A percentile compares a stretch with the other conserved stretches of the same genome.
Conservation (phyloP, 805 yeast species). For the Ogataea ramenticola region DNA sequence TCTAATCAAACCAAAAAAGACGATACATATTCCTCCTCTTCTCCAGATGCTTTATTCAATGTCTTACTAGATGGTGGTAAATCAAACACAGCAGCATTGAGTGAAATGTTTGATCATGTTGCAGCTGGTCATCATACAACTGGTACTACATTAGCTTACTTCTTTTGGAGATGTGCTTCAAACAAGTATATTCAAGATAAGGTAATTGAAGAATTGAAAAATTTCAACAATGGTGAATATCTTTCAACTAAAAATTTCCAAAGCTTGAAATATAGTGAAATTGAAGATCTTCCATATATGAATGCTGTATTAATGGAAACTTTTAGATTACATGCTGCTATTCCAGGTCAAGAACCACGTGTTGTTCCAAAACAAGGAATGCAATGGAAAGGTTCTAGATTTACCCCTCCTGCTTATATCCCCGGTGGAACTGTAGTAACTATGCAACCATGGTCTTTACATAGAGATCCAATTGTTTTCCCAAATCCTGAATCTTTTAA, state of each 20-base stretch:
- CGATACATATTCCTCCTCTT: no score
- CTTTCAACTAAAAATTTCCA: constrained; percentile 13
- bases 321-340: constrained; percentile 57
- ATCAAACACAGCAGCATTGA: constrained; percentile 25
- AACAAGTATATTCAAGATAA: constrained; percentile 37
- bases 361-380: constrained; percentile 30
- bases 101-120: constrained; percentile 54
- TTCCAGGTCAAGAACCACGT: constrained; percentile 71
- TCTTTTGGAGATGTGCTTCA: constrained; percentile 51
- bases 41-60: constrained; percentile 16
- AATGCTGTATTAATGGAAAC: constrained; percentile 59
- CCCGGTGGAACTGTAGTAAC: constrained; percentile 53
- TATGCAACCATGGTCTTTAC: constrained; percentile 61
- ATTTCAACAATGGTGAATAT: constrained; percentile 13
- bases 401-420: constrained; percentile 21
- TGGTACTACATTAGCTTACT: constrained; percentile 54
- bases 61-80: constrained; percentile 15
- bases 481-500: constrained; percentile 35
- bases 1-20: not conserved
- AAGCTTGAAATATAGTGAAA: constrained; percentile 25
- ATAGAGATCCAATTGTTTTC: constrained; percentile 42
- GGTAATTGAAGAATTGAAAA: constrained; percentile 38
- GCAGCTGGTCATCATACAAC: constrained; percentile 79
- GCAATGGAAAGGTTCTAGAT: constrained; percentile 19
- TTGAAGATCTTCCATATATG: constrained; percentile 51